These are phyloP conservation scores for Suillus hirtellus DNA, from an alignment of 768 basidiomycete species.

Conservation along the genomic window DNA sequence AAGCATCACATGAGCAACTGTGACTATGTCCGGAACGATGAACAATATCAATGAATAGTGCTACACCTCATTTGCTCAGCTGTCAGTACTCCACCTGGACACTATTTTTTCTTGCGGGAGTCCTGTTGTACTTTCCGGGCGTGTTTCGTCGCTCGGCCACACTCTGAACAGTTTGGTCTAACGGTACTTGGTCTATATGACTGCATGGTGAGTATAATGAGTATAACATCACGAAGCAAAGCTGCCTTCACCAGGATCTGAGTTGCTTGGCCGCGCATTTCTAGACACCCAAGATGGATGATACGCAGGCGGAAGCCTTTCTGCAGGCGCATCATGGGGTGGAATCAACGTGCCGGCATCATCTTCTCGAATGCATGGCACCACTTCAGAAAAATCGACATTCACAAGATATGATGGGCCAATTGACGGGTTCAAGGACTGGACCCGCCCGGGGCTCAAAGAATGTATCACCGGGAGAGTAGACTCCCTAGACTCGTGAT, in stretches of 20 bases:
- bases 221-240: not conserved
- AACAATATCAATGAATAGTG: not conserved
- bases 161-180: not conserved
- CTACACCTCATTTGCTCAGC: not conserved
- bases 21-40: not conserved
- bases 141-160: not conserved
- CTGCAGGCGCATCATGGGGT: not conserved
- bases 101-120: not conserved
- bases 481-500: not conserved
- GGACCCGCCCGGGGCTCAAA: not conserved
- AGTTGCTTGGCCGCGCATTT: not conserved
- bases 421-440: not conserved
- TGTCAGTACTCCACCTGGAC: not conserved
- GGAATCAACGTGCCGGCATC: constrained; percentile 4
- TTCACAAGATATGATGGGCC: not conserved
- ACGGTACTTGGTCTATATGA: not conserved
- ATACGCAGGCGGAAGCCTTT: constrained; percentile 1
- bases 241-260: not conserved
- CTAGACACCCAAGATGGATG: not conserved
- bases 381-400: not conserved
- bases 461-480: not conserved
- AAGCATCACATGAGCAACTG: constrained; percentile 2
- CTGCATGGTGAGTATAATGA: not conserved
- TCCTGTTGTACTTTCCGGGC: not conserved
- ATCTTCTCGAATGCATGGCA: not conserved